Conservation (phyloP, 345 rosid species). For the Camelina neglecta region DNA sequence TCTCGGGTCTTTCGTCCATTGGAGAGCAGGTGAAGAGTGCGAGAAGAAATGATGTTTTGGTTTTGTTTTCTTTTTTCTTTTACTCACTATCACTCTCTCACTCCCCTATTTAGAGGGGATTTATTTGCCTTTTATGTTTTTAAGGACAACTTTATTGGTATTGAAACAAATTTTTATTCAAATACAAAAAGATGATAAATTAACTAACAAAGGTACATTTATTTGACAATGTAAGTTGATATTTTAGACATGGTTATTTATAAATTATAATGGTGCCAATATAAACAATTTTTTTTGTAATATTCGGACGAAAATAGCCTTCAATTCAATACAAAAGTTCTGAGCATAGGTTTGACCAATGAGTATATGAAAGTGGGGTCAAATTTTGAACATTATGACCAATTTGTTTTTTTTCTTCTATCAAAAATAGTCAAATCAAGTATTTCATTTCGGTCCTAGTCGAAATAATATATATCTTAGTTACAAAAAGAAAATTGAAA, state of each 20-base stretch:
- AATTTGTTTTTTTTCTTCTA: neutral
- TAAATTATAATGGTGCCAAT: neutral
- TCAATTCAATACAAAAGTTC: neutral
- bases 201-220: neutral
- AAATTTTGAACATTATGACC: neutral
- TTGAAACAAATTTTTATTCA: neutral
- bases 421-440: neutral
- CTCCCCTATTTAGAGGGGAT: slow-evolving; percentile 19
- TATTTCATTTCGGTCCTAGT: no score
- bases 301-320: neutral
- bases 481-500: no score
- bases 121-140: neutral
- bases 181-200: neutral
- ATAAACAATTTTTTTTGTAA: neutral
- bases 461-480: no score
- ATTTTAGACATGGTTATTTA: neutral
- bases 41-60: neutral
- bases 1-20: slow-evolving; percentile 97
- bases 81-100: slow-evolving; percentile 10
- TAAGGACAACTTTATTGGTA: slow-evolving; percentile 16
- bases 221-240: neutral
- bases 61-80: no score
- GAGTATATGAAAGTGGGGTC: neutral
- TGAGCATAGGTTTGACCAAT: slow-evolving; percentile 1
- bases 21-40: slow-evolving; percentile 18